Conservation (phyloP, 208 protist species). For the Kentomonas sorsogonicus region DNA sequence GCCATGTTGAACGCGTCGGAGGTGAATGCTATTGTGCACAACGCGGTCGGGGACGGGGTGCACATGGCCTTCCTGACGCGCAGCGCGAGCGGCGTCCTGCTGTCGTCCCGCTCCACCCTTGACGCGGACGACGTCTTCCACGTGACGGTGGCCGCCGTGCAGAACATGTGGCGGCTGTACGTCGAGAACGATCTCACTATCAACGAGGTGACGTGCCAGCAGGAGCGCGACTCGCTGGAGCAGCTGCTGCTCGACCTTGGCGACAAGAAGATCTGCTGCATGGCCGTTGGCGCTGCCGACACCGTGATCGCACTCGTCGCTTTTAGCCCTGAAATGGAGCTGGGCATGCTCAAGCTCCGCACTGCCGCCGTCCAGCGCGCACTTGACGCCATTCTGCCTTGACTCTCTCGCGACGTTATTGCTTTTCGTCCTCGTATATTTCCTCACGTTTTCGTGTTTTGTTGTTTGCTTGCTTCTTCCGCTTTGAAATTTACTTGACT, state of each 20-base stretch:
- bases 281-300: slow-evolving; percentile 56
- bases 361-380: slow-evolving; percentile 59
- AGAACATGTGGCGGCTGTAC: slow-evolving; percentile 79
- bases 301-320: slow-evolving; percentile 47
- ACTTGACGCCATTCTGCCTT: slow-evolving; percentile 52
- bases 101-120: slow-evolving; percentile 41
- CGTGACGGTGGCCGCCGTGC: slow-evolving; percentile 45
- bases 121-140: slow-evolving; percentile 31
- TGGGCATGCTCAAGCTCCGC: slow-evolving; percentile 78
- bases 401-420: not conserved
- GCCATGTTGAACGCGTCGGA: slow-evolving; percentile 66
- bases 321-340: slow-evolving; percentile 26
- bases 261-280: slow-evolving; percentile 63
- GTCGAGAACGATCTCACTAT: slow-evolving; percentile 44
- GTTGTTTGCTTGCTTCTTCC: too few species aligned
- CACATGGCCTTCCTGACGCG: slow-evolving; percentile 51
- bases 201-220: slow-evolving; percentile 52
- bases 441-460: not conserved
- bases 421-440: not conserved
- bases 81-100: slow-evolving; percentile 35
- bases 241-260: slow-evolving; percentile 63
- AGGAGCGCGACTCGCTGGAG: slow-evolving; percentile 66
- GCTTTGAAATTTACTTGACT: too few species aligned
- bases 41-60: slow-evolving; percentile 53
- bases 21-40: slow-evolving; percentile 42